Conservation (phyloP, 805 yeast species). For the Kuraishia cidri region DNA sequence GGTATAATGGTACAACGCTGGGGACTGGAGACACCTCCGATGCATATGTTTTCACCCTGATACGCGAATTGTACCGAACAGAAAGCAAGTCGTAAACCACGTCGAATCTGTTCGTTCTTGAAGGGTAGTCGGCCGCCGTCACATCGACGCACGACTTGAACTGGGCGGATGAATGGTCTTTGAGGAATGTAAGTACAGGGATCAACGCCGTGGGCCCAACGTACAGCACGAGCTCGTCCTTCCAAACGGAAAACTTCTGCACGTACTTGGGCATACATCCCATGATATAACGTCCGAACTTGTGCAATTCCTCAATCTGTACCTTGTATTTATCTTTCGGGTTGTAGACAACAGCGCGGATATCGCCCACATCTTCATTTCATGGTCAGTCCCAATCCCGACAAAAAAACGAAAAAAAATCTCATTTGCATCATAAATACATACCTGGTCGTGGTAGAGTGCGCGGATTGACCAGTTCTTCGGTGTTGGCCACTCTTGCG, state of each 20-base stretch:
- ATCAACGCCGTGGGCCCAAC: constrained; percentile 69
- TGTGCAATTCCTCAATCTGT: constrained; percentile 63
- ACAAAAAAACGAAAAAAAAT: not conserved
- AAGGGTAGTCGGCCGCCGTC: constrained; percentile 83
- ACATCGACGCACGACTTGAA: constrained; percentile 73
- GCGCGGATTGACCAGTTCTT: not conserved
- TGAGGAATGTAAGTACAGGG: constrained; percentile 63
- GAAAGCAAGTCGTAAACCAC: constrained; percentile 79
- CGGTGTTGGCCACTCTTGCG: not conserved
- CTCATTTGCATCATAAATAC: not conserved
- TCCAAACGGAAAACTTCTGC: constrained; percentile 85
- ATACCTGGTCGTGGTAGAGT: not conserved
- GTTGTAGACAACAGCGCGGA: constrained; percentile 47
- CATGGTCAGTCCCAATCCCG: constrained; percentile 1
- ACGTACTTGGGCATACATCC: constrained; percentile 73
- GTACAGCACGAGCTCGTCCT: constrained; percentile 73
- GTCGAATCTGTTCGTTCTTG: constrained; percentile 77
- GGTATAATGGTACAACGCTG: constrained; percentile 57
- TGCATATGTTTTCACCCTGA: constrained; percentile 84
- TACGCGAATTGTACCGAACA: constrained; percentile 77
- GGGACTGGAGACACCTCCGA: constrained; percentile 80
- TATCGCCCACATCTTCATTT: too few relatives aligned
- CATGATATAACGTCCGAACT: constrained; percentile 73
- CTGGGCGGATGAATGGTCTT: constrained; percentile 74
- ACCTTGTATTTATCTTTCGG: constrained; percentile 71